These are phyloP conservation scores for Halteria grandinella DNA, from an alignment of 73 alveolate genomes.

Conservation along the genomic window DNA sequence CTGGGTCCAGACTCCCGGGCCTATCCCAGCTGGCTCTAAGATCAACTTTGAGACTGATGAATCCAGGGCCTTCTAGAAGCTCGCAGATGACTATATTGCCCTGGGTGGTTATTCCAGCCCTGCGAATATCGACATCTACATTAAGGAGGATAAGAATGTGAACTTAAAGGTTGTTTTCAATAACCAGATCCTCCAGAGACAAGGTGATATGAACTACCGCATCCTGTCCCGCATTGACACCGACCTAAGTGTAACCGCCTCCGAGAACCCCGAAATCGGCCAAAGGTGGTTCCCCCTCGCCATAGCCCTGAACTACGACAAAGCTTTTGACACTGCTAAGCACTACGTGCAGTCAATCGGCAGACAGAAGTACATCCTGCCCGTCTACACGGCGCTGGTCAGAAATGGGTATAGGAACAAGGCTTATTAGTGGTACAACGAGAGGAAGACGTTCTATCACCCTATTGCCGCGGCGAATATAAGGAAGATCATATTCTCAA, in stretches of 20 bases:
- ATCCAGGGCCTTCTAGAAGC: constrained; percentile 33
- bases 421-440: constrained; percentile 67
- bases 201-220: constrained; percentile 1
- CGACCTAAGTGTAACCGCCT: constrained; percentile 20
- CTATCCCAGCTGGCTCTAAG: constrained; percentile 73
- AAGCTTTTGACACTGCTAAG: constrained; percentile 49
- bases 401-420: constrained; percentile 35
- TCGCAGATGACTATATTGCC: constrained; percentile 61
- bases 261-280: constrained; percentile 34
- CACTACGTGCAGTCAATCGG: constrained; percentile 65
- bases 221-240: constrained; percentile 25
- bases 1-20: constrained; percentile 84
- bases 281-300: constrained; percentile 37
- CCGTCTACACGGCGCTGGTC: constrained; percentile 66
- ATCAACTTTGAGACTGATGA: constrained; percentile 53
- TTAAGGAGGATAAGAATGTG: constrained; percentile 5
- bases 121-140: constrained; percentile 1
- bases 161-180: constrained; percentile 26
- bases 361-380: constrained; percentile 74
- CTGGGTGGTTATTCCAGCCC: constrained; percentile 38
- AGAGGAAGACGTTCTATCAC: constrained; percentile 73
- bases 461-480: constrained; percentile 69
- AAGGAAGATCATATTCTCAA: constrained; percentile 33
- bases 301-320: constrained; percentile 16
- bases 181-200: not conserved